Percentiles rank a stretch among this genome's conserved stretches.
These are phyloP conservation scores for Graphilbum fragrans DNA, from an alignment of 2,329 filamentous ascomycete species.

Conservation along the genomic window DNA sequence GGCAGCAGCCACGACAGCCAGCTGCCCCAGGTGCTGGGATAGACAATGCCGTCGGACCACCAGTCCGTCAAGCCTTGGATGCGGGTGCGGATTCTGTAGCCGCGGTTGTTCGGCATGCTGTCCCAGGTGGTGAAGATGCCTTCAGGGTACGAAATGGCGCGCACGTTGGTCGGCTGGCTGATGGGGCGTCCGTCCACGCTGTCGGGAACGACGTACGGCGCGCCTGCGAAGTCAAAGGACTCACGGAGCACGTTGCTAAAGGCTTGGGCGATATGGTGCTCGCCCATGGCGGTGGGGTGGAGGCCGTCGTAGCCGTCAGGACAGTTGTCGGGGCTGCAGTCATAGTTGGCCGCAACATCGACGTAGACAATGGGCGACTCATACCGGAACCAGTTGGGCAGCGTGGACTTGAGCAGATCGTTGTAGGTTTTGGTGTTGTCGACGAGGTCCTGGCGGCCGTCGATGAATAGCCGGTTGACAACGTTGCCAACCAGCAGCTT, in stretches of 20 bases:
- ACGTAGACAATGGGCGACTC: slow-evolving; percentile 17
- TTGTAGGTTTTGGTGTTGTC: slow-evolving; percentile 11
- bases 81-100: no score
- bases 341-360: slow-evolving; percentile 14
- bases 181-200: no score
- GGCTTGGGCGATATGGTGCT: slow-evolving; percentile 27
- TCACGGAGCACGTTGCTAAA: slow-evolving; percentile 20
- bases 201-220: no score
- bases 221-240: background rate
- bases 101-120: no score
- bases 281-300: slow-evolving; percentile 27
- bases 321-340: slow-evolving; percentile 4
- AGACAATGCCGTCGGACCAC: no score
- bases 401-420: slow-evolving; percentile 7
- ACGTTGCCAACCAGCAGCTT: slow-evolving; percentile 12
- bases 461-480: slow-evolving; percentile 8
- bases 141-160: no score
- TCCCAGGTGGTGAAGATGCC: no score
- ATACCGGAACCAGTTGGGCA: slow-evolving; percentile 10
- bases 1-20: no score
- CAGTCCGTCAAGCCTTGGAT: no score
- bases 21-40: no score
- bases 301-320: slow-evolving; percentile 17
- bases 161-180: no score
- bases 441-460: slow-evolving; percentile 7